Evolutionary conservation across 768 basidiomycete species (phyloP).

Genomic region (Lactarius sanguifluus): DNA sequence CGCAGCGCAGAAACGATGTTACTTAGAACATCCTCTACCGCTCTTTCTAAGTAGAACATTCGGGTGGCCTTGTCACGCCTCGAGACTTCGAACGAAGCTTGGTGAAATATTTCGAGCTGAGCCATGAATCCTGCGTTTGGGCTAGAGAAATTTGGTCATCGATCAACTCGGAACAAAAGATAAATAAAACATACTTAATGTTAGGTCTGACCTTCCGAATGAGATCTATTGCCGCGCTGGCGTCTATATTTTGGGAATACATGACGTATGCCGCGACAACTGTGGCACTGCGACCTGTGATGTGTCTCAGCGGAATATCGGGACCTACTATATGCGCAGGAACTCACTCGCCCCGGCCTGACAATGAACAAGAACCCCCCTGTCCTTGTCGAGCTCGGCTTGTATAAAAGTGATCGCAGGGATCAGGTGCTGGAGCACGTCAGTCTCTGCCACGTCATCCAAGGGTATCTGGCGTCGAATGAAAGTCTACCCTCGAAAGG

Average conservation of each 20-base stretch:
- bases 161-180: constrained; percentile 14
- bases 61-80: constrained; percentile 67
- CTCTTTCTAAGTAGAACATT: constrained; percentile 80
- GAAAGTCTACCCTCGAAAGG: constrained; percentile 57
- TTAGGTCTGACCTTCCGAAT: constrained; percentile 65
- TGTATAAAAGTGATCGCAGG: constrained; percentile 83
- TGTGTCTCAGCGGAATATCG: not conserved
- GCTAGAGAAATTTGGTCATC: constrained; percentile 40
- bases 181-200: constrained; percentile 56
- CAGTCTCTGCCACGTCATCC: constrained; percentile 72
- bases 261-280: constrained; percentile 90
- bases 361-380: constrained; percentile 86
- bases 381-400: constrained; percentile 68
- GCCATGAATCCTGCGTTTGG: constrained; percentile 83
- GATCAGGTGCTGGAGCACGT: constrained; percentile 76
- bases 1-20: constrained; percentile 33
- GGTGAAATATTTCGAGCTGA: constrained; percentile 79
- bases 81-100: constrained; percentile 67
- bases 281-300: constrained; percentile 74
- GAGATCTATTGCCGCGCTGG: constrained; percentile 62
- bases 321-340: not conserved
- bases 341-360: constrained; percentile 83
- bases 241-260: constrained; percentile 60
- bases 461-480: constrained; percentile 75
- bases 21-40: constrained; percentile 79